Evolutionary conservation across 208 protist species (phyloP).

Genomic region (Lotmaria passim): DNA sequence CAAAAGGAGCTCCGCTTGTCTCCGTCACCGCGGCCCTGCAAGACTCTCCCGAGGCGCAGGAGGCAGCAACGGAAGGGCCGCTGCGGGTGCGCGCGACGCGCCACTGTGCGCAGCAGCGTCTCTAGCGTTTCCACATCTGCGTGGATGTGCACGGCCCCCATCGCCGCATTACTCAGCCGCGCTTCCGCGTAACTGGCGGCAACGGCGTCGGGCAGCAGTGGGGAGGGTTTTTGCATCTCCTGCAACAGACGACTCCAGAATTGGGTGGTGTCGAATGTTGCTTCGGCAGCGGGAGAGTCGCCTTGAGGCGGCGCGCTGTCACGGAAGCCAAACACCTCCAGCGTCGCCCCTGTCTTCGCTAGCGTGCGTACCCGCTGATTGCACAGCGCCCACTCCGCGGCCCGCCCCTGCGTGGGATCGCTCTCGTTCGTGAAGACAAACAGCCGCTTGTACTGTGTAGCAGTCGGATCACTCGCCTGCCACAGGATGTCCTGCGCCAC

Average conservation of each 20-base stretch:
- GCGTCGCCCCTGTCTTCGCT: conserved; percentile 44
- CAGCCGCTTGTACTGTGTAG: conserved; percentile 59
- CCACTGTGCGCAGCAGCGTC: conserved; percentile 45
- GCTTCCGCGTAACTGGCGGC: background rate
- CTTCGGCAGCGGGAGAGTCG: background rate
- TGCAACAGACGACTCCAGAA: conserved; percentile 43
- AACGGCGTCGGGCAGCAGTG: conserved; percentile 2
- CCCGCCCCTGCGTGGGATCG: conserved; percentile 56
- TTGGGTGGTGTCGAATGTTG: background rate
- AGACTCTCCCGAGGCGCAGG: conserved; percentile 50
- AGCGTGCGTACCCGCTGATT: conserved; percentile 48
- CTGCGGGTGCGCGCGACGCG: conserved; percentile 53
- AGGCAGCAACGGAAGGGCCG: conserved; percentile 42
- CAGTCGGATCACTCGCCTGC: conserved; percentile 13
- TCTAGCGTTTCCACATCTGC: conserved; percentile 24
- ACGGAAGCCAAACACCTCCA: conserved; percentile 79
- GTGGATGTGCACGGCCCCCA: conserved; percentile 18
- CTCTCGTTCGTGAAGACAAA: conserved; percentile 90
- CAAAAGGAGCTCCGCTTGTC: no score
- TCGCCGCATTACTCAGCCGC: background rate
- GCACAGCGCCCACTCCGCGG: conserved; percentile 45
- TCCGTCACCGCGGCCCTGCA: background rate
- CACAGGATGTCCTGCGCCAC: conserved; percentile 75
- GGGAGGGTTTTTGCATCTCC: conserved; percentile 11
- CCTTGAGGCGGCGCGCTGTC: background rate